Evolutionary conservation across 2,329 filamentous ascomycete genomes (phyloP).

Genomic region (Colletotrichum somersetense): DNA sequence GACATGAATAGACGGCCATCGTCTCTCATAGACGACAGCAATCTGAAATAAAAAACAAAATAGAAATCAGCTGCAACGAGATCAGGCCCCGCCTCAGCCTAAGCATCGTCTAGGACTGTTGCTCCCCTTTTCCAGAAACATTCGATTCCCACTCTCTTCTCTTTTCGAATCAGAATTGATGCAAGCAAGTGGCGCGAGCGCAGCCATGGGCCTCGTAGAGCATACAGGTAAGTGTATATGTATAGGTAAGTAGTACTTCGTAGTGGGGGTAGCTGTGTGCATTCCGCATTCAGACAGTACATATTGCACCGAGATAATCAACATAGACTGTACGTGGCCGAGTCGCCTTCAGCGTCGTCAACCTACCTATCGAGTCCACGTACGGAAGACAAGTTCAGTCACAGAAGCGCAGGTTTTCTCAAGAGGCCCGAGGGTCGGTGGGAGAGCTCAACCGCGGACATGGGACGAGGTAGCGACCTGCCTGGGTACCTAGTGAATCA

Average conservation of each 20-base stretch:
- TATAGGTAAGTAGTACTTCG: too few relatives aligned
- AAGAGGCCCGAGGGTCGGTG: background rate
- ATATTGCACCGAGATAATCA: too few relatives aligned
- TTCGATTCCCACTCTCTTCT: background rate
- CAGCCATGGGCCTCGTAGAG: background rate
- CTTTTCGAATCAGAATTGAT: background rate
- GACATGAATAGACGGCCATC: background rate
- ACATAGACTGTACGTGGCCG: background rate
- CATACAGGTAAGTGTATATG: too few relatives aligned
- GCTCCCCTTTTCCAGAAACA: constrained; percentile 22
- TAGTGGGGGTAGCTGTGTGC: too few relatives aligned
- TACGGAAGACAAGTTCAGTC: background rate
- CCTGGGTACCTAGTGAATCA: background rate
- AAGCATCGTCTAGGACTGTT: too few relatives aligned
- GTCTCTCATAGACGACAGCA: background rate
- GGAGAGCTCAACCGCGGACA: background rate
- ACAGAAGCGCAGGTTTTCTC: background rate
- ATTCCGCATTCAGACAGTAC: too few relatives aligned
- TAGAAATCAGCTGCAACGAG: background rate
- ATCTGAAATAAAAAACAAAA: too few relatives aligned
- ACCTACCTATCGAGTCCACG: background rate
- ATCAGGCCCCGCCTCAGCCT: background rate
- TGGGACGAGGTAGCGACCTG: background rate
- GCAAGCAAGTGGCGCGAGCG: constrained; percentile 19
- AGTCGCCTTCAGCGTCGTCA: background rate